Base-by-base conservation (phyloP, 2,329 filamentous ascomycete genomes). In the Blastomyces emzantsi region DNA sequence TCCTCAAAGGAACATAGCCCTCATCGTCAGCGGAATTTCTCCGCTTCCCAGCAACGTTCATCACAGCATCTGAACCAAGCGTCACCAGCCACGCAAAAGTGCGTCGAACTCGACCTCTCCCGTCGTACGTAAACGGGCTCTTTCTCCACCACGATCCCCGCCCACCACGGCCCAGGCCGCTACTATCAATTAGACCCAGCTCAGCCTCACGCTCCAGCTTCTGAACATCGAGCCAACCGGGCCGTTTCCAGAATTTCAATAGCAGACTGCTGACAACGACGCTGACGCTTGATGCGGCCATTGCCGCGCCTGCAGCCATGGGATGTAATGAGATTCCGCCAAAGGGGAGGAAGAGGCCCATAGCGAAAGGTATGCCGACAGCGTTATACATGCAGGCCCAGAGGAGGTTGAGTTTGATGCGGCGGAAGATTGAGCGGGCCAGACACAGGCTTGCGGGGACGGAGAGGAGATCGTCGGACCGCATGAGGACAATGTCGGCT, bases 321-420 rank as follows among this genome's bases (percentile, higher is more conserved):
- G 94, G 92, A 69, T 96, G 94, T 67, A 97, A 81, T 72, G 79
- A 78, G 70, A 92, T 87, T 65, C 90, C 85, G 41, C 93, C 94
- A 68, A 96, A 86, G 0, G 94, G 93, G 4, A 99, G 80, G 80
- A 97, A 95, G 70, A 97, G 79, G 30, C 94, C 94, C 94, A 97
- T 97, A 51, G 94, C 94, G 70, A 99, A 95, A 2, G 94, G 94
- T 17, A 99, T 82, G 1, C 94, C 94, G 65, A 97, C 79, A 59
- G 91, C 67, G 75, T 99, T 99, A 83, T 99, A 99, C 67, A 91
- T 79, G 74, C 92, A 97, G 0, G 92, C 92, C 90, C 94, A 97
- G 2, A 87, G 81, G 2, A 99, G 83, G 75, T 99, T 99, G 69
- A 96, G 77, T 80, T 95, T 96, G 81, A 99, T 99, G 68, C 94